phyloP scores from a whole-genome alignment of 768 basidiomycete genomes.

The Rhodotorula toruloides region DNA sequence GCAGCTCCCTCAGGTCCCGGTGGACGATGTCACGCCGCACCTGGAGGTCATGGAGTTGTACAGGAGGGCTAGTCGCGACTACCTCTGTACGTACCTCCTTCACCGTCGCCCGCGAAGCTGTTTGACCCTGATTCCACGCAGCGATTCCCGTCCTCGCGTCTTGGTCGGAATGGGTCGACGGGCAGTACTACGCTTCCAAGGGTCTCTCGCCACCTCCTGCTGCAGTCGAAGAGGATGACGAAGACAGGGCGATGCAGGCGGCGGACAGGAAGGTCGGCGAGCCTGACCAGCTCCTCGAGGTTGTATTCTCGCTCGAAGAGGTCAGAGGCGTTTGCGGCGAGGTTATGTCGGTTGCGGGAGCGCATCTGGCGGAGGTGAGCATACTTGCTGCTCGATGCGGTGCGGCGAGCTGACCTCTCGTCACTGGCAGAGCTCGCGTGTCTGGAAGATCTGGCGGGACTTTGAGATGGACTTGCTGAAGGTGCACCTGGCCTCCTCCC shows the following conservation, averaged over 20 bases:
- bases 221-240: conserved; percentile 11
- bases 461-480: conserved; percentile 69
- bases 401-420: not conserved
- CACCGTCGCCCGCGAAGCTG: not conserved
- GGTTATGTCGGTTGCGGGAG: conserved; percentile 57
- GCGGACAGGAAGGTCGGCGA: conserved; percentile 47
- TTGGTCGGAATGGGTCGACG: conserved; percentile 60
- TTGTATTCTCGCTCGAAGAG: conserved; percentile 61
- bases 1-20: conserved; percentile 47
- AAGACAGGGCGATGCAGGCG: conserved; percentile 46
- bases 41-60: conserved; percentile 61
- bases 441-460: conserved; percentile 68
- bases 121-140: conserved; percentile 44
- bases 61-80: conserved; percentile 65
- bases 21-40: conserved; percentile 56
- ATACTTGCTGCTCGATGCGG: not conserved
- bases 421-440: conserved; percentile 58
- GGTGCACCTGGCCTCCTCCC: conserved; percentile 46
- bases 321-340: conserved; percentile 57
- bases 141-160: conserved; percentile 69
- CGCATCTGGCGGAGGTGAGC: conserved; percentile 62
- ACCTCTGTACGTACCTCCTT: conserved; percentile 60
- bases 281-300: conserved; percentile 53
- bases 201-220: conserved; percentile 16
- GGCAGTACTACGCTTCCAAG: conserved; percentile 35